phyloP scores from a whole-genome alignment of 2,329 filamentous ascomycete species.

The Exophiala xenobiotica region DNA sequence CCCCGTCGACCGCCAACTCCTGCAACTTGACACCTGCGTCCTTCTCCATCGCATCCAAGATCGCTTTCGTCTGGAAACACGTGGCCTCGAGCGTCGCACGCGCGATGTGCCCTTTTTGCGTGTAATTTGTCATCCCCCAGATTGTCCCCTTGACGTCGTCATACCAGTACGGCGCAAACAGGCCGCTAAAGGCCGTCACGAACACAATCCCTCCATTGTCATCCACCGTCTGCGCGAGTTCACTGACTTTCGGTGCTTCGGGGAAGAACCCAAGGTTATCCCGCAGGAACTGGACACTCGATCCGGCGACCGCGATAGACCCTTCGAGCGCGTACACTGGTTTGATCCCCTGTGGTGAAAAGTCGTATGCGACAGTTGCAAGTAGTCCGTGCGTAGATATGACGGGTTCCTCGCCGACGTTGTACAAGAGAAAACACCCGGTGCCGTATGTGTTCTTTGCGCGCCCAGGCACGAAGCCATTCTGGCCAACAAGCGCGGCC shows the following conservation, averaged over 20 bases:
- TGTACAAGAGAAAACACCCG: constrained; percentile 77
- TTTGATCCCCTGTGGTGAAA: constrained; percentile 54
- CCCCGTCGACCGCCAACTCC: constrained; percentile 73
- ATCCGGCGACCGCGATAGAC: constrained; percentile 70
- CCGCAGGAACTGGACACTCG: constrained; percentile 66
- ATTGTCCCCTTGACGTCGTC: constrained; percentile 78
- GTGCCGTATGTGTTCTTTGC: constrained; percentile 84
- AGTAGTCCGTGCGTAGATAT: constrained; percentile 73
- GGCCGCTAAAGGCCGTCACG: constrained; percentile 77
- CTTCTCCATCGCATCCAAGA: constrained; percentile 77
- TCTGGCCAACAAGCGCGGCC: constrained; percentile 74
- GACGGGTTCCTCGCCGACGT: constrained; percentile 73
- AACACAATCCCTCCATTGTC: constrained; percentile 76
- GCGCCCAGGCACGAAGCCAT: constrained; percentile 70
- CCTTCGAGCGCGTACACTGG: constrained; percentile 73
- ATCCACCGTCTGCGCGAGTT: constrained; percentile 55
- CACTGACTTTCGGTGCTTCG: constrained; percentile 55
- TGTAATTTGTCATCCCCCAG: constrained; percentile 74
- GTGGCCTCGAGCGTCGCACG: constrained; percentile 78
- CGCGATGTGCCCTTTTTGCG: constrained; percentile 73
- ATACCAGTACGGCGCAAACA: constrained; percentile 84
- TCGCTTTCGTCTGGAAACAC: constrained; percentile 80
- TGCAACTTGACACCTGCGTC: constrained; percentile 71
- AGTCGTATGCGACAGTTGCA: constrained; percentile 75
- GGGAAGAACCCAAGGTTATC: constrained; percentile 58